Base-by-base conservation (phyloP, 108 stramenopile species). In the Nitzschia sp. region DNA sequence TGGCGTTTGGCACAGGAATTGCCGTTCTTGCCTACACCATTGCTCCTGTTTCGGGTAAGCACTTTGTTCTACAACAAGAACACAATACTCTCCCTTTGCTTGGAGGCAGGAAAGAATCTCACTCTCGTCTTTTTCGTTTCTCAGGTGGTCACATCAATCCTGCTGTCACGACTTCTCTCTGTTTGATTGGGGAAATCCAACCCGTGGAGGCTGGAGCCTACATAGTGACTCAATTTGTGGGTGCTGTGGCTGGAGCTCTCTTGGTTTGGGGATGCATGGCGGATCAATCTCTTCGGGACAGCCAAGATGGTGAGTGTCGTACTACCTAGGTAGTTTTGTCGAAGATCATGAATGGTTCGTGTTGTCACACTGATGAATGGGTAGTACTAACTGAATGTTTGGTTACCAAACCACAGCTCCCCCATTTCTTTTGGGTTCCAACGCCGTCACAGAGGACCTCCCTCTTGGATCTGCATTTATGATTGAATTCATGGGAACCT, bases 401-500 rank as follows among this genome's bases (percentile, higher is more conserved):
- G n/a, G n/a, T n/a, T n/a, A n/a, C n/a, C 29, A 34, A 34, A 34
- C 29, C 3, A 50, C 26, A 21, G 69, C 53, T 34, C 72, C 72
- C 34, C 54, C 72, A 15, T 73, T 73, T 29, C 17, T 26, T 17
- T 19, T 73, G 10, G 65, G 65, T 22, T 15, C 39, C 25, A 73
- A 73, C 53, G 12, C n/a, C 0, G 41, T 73, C 15, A 34, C 41
- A 10, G 0, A 14, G 6, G 17, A 38, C 10, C 17, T 59, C 15
- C 10, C 29, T 10, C 15, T 20, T 8, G 74, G 59, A 2, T 40
- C 42, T 14, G 73, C 73, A 24, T 79, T 72, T 54, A 14, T 74
- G 11, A 57, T 75, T n/a, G 78, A 79, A 56, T 10, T 51, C 20
- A 20, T 79, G 17, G 73, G 73, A 34, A 75, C 78, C 10, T 70